phyloP scores from a whole-genome alignment of 345 rosid genomes.

The Lepidium africanum region DNA sequence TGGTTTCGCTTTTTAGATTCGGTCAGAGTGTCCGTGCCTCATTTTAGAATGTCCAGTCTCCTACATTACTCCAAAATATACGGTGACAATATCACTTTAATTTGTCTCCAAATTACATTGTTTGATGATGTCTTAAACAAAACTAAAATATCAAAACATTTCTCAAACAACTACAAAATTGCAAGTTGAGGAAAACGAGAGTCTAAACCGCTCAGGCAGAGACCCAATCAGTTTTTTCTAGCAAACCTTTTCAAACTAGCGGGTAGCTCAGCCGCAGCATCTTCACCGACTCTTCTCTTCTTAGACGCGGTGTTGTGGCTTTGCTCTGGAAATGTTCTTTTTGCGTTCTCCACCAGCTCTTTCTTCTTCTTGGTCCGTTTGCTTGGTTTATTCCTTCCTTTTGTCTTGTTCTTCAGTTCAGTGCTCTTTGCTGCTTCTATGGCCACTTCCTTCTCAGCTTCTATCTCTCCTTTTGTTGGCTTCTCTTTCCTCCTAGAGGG shows the following conservation, averaged over 20 bases:
- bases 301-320: slow-evolving; percentile 32
- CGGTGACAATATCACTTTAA: not conserved
- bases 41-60: too few species aligned
- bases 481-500: slow-evolving; percentile 51
- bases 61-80: too few species aligned
- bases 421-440: slow-evolving; percentile 46
- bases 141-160: not conserved
- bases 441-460: slow-evolving; percentile 63
- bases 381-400: slow-evolving; percentile 78
- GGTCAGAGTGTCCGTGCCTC: too few species aligned
- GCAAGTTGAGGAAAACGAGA: not conserved
- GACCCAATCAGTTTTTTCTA: not conserved
- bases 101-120: not conserved
- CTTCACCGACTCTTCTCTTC: slow-evolving; percentile 50
- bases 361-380: slow-evolving; percentile 57
- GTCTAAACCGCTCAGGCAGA: not conserved
- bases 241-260: slow-evolving; percentile 22
- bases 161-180: not conserved
- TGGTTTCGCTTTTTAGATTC: too few species aligned
- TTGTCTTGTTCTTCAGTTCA: slow-evolving; percentile 61
- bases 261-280: slow-evolving; percentile 44
- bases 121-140: not conserved
- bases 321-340: slow-evolving; percentile 67
- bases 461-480: slow-evolving; percentile 45
- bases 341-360: slow-evolving; percentile 43